Evolutionary conservation across 2,329 filamentous ascomycete genomes (phyloP).

Genomic region (Ophiosphaerella narmari): DNA sequence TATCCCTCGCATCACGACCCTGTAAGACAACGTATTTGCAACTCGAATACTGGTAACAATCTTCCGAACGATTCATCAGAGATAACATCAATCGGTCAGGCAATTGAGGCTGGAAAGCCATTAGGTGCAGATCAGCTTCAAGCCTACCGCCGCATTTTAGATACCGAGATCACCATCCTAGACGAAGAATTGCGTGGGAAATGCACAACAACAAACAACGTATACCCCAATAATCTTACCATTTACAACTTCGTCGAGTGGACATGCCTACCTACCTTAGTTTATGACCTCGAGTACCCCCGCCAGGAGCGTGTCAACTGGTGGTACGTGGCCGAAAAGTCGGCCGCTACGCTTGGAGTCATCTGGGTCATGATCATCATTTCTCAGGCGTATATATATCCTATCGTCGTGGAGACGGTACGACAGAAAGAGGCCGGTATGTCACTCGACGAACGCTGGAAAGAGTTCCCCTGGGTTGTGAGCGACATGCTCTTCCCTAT

Average conservation of each 20-base stretch:
- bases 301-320: slow-evolving; percentile 72
- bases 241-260: slow-evolving; percentile 70
- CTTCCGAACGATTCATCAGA: slow-evolving; percentile 57
- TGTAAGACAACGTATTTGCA: slow-evolving; percentile 38
- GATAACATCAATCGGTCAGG: slow-evolving; percentile 64
- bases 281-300: slow-evolving; percentile 81
- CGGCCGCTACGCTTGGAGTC: slow-evolving; percentile 70
- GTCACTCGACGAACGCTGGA: slow-evolving; percentile 64
- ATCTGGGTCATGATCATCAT: slow-evolving; percentile 80
- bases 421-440: slow-evolving; percentile 70
- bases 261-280: slow-evolving; percentile 74
- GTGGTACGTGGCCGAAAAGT: slow-evolving; percentile 75
- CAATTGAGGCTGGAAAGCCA: slow-evolving; percentile 64
- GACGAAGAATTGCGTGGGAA: slow-evolving; percentile 69
- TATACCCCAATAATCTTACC: slow-evolving; percentile 74
- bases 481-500: slow-evolving; percentile 77
- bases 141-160: slow-evolving; percentile 68
- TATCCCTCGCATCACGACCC: slow-evolving; percentile 5
- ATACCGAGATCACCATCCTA: slow-evolving; percentile 68
- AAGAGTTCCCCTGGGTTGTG: slow-evolving; percentile 75
- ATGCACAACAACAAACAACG: slow-evolving; percentile 52
- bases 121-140: slow-evolving; percentile 66
- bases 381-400: slow-evolving; percentile 77
- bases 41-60: slow-evolving; percentile 50
- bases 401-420: slow-evolving; percentile 70